A percentile compares a stretch with the other conserved stretches of the same genome.
phyloP scores from a whole-genome alignment of 1,284 basidiomycete species.

The Mycosarcoma mackinlayi region DNA sequence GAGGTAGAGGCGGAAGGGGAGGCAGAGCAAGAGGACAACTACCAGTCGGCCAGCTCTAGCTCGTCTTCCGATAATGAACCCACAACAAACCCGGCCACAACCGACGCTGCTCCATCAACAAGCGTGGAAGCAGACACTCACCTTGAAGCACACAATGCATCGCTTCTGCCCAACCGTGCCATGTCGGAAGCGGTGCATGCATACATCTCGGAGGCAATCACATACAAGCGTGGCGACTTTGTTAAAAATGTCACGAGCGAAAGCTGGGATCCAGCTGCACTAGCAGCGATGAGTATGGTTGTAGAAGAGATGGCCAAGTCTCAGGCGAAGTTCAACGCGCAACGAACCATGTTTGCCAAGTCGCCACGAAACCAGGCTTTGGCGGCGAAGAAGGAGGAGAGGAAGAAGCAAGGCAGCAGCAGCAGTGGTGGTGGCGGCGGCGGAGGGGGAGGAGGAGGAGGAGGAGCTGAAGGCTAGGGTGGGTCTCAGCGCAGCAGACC shows the following conservation, averaged over 20 bases:
- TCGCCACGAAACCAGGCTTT: conserved; percentile 19
- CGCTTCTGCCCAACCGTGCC: neutral
- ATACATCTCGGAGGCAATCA: conserved; percentile 6
- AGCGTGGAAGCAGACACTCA: neutral
- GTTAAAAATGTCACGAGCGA: neutral
- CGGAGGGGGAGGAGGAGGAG: neutral
- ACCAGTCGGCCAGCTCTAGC: conserved; percentile 13
- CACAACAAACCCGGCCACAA: no score
- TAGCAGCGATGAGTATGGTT: conserved; percentile 27
- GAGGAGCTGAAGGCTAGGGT: neutral
- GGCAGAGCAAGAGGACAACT: neutral
- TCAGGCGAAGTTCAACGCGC: conserved; percentile 29
- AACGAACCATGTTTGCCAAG: conserved; percentile 35
- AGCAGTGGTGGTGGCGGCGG: no score
- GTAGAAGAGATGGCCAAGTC: conserved; percentile 31
- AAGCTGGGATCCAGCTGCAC: conserved; percentile 24
- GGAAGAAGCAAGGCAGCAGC: no score
- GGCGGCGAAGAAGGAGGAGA: conserved; percentile 8
- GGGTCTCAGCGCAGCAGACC: no score
- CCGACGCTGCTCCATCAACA: neutral
- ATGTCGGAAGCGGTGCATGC: conserved; percentile 12
- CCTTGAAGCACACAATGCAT: neutral
- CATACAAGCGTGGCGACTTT: conserved; percentile 4
- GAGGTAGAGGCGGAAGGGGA: neutral
- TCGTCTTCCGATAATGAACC: neutral